phyloP scores from a whole-genome alignment of 441 rosid species.

The Gossypium aridum region DNA sequence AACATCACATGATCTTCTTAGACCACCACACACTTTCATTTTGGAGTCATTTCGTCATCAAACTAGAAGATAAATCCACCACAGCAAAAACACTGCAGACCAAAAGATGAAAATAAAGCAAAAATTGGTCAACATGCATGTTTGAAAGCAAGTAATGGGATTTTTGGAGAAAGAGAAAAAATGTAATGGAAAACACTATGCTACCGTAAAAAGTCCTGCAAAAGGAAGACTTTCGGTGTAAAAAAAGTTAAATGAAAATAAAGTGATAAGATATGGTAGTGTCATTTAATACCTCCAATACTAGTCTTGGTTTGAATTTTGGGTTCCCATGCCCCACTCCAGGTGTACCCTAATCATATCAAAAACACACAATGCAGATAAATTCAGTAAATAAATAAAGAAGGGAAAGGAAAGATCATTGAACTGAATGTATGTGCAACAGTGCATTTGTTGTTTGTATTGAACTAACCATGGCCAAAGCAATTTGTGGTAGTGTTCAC shows the following conservation, averaged over 20 bases:
- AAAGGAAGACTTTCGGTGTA: constrained; percentile 18
- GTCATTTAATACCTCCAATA: constrained; percentile 34
- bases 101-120: background rate
- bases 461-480: constrained; percentile 45
- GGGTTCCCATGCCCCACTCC: constrained; percentile 45
- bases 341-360: constrained; percentile 32
- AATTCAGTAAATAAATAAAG: background rate
- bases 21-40: background rate
- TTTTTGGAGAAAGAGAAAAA: constrained; percentile 1
- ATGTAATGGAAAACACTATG: background rate
- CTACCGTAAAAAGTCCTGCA: background rate
- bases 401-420: background rate
- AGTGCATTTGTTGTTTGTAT: background rate
- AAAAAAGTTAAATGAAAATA: constrained; percentile 9
- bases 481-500: constrained; percentile 50
- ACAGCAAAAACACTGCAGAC: constrained; percentile 26
- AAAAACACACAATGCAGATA: background rate
- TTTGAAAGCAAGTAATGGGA: background rate
- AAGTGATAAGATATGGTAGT: constrained; percentile 16
- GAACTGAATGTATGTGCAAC: background rate
- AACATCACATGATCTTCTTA: background rate
- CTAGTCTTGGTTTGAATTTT: constrained; percentile 31
- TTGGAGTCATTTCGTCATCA: constrained; percentile 14
- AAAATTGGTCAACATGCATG: background rate
- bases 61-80: constrained; percentile 26